Evolutionary conservation across 306 rosid genomes (phyloP), one percentile per base, ranked within the genome.

Genomic region (Cajanus cajan): DNA sequence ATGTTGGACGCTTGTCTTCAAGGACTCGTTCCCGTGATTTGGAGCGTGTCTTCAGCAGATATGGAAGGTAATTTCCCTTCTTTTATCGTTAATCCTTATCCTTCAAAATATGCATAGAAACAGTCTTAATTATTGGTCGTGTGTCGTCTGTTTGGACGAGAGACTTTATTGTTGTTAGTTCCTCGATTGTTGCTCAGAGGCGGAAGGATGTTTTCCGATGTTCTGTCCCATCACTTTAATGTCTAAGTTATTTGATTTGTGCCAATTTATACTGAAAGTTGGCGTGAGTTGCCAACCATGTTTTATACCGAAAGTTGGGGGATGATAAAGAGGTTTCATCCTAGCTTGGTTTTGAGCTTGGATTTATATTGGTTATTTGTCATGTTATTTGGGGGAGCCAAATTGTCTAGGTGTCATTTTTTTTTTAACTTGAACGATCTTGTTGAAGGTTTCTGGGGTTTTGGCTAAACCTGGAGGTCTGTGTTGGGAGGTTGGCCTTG

Each of bases 391-490:
- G 73, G 82, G 87, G 95, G 93, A 88, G 81, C 81, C 31, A 67
- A 55, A 45, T 77, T 84, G 85, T 88, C 82, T 55, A 82, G 90
- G 90, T 73, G 80, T 85, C 80, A 10, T 1, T 84, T 78, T 87
- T 84, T 78, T 87, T 84, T 90, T 92, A 86, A 92, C 97, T 82
- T 81, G 88, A 92, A 88, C 88, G 87, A 89, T 91, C 90, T 89
- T 91, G 92, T 87, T 91, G 97, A 90, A 92, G 97, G 94, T 89
- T 91, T 86, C 87, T 80, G 83, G 86, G 93, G 89, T 92, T 89
- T 86, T 89, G 80, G 82, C 93, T 67, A 83, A 85, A 84, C 90
- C 90, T 78, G 93, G 90, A 91, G 90, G 92, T 89, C 96, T 79
- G 25, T 87, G 96, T 90, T 89, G 96, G 81, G 96, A 87, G 93